These are phyloP conservation scores for Schizonepeta tenuifolia DNA, from an alignment of 257 asterid species.

Conservation along the genomic window DNA sequence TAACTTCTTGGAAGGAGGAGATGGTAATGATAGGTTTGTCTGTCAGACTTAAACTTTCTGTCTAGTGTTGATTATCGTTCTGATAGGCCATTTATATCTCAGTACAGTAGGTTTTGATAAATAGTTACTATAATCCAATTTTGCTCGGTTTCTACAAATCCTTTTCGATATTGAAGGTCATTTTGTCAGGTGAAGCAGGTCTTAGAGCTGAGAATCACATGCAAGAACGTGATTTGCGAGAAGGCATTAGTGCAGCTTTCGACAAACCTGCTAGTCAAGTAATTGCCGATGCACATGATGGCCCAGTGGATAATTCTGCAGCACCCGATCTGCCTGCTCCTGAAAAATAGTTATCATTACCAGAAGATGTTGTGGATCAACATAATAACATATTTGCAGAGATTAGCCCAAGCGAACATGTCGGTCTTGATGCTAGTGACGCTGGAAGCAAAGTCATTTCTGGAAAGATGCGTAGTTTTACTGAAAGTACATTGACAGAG, in stretches of 20 bases:
- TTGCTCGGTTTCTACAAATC: constrained; percentile 11
- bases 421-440: constrained; percentile 60
- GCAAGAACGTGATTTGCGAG: constrained; percentile 42
- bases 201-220: constrained; percentile 38
- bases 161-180: constrained; percentile 20
- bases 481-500: constrained; percentile 89
- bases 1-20: constrained; percentile 47
- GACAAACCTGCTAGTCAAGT: constrained; percentile 41
- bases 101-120: neutral
- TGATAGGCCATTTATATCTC: constrained; percentile 14
- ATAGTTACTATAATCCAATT: neutral
- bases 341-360: constrained; percentile 69
- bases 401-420: constrained; percentile 53
- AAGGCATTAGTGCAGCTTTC: constrained; percentile 36
- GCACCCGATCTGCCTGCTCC: constrained; percentile 64
- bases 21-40: constrained; percentile 66
- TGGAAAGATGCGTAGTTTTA: constrained; percentile 83
- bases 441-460: constrained; percentile 67
- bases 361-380: constrained; percentile 53
- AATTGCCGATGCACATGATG: constrained; percentile 38
- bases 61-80: neutral
- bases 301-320: constrained; percentile 38
- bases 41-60: constrained; percentile 34
- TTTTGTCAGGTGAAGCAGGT: constrained; percentile 46
- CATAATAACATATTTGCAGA: constrained; percentile 52